Evolutionary conservation across 2,329 filamentous ascomycete genomes (phyloP), one percentile per base, ranked within the genome.

Genomic region (Fusarium hostae): DNA sequence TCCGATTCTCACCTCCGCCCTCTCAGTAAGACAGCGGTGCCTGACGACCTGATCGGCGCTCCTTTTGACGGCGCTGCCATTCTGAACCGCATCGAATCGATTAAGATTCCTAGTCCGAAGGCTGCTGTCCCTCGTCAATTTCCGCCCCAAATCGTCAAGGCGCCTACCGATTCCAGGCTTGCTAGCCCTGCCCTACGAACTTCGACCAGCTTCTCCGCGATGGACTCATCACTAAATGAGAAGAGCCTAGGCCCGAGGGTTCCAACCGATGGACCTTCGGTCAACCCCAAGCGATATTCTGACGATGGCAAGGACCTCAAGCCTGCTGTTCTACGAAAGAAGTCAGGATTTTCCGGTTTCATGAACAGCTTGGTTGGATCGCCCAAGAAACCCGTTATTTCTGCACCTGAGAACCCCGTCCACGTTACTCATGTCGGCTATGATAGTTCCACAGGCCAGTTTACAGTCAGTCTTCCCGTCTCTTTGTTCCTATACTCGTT

Each of bases 351-450:
- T 79, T 94, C 93, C 20, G 93, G 91, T 74, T 94, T 97, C 78
- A 91, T 97, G 85, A 95, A 91, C 80, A 95, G 91, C 79, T 80
- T 91, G 67, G 90, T 97, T 65, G 92, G 93, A 73, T 95, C 94
- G 39, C 94, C 93, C 58, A 93, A 95, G 82, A 94, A 94, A 72
- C 94, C 96, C 50, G 90, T 95, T 81, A 99, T 99, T 77, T 98
- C 96, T n/a, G 94, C 94, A 40, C 96, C 96, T 59, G 95, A 97
- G 82, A 98, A 99, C 78, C 96, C 96, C 52, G 94, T 98, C 66
- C 96, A 98, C 83, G 94, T 99, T 77, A 98, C 95, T 63, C 96
- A 99, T 82, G 96, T 99, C 73, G 95, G 95, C 76, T 98, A 97
- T 81, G 95, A 99, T 82, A 97, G 96, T 83, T 89, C 93, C 77